Evolutionary conservation across 2,329 filamentous ascomycete species (phyloP).

Genomic region (Neocatenulostroma microsporum): DNA sequence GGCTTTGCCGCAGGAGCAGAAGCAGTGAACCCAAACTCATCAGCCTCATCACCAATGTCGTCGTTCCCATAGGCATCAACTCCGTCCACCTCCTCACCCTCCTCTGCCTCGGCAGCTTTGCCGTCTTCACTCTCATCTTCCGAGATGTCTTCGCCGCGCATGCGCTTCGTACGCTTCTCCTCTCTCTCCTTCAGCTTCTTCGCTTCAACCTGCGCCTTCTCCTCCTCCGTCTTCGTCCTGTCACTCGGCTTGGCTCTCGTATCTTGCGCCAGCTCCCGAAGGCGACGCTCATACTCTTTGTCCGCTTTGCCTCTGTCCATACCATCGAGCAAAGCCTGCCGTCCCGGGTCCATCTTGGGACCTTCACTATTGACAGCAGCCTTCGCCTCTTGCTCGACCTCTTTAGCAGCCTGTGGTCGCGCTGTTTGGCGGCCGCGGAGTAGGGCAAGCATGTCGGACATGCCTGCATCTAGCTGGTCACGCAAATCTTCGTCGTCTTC

Average conservation of each 20-base stretch:
- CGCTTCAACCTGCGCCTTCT: slow-evolving; percentile 70
- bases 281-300: slow-evolving; percentile 76
- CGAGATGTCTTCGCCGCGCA: slow-evolving; percentile 74
- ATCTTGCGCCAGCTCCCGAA: slow-evolving; percentile 77
- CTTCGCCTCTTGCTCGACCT: slow-evolving; percentile 14
- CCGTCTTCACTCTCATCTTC: slow-evolving; percentile 48
- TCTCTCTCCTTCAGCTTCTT: slow-evolving; percentile 72
- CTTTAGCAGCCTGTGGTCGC: slow-evolving; percentile 33
- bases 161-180: slow-evolving; percentile 70
- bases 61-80: slow-evolving; percentile 29
- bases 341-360: slow-evolving; percentile 51
- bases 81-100: slow-evolving; percentile 29
- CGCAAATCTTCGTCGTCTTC: slow-evolving; percentile 88
- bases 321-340: slow-evolving; percentile 52
- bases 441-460: slow-evolving; percentile 67
- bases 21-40: slow-evolving; percentile 56
- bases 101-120: slow-evolving; percentile 4
- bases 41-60: slow-evolving; percentile 48
- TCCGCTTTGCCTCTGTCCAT: slow-evolving; percentile 62
- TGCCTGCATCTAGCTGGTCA: slow-evolving; percentile 73
- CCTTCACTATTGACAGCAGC: slow-evolving; percentile 30
- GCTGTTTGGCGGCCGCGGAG: slow-evolving; percentile 55
- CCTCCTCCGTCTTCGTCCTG: slow-evolving; percentile 84
- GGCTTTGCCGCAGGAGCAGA: slow-evolving; percentile 18
- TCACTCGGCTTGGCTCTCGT: slow-evolving; percentile 77